Evolutionary conservation across 2,329 filamentous ascomycete genomes (phyloP).

Genomic region (Albophoma yamanashiensis): DNA sequence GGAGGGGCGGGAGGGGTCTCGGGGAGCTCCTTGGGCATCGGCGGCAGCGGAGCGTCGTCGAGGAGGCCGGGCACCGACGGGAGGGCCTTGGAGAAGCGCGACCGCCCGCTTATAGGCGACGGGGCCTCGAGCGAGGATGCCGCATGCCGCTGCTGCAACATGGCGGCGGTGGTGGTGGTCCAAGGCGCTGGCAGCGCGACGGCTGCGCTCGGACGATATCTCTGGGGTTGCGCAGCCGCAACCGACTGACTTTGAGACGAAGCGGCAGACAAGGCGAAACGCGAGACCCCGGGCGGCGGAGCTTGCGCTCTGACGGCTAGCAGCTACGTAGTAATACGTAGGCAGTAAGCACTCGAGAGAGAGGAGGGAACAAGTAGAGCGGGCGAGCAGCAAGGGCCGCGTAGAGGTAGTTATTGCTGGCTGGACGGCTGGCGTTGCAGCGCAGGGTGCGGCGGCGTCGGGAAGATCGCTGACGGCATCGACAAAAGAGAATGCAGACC

Average conservation of each 20-base stretch:
- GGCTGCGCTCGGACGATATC: background rate
- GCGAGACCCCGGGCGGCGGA: background rate
- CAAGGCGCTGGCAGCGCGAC: background rate
- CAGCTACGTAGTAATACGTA: no score
- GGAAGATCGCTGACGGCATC: background rate
- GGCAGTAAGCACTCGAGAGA: no score
- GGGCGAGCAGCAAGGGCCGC: background rate
- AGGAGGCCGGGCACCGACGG: conserved; percentile 32
- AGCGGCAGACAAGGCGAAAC: background rate
- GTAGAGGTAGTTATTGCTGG: background rate
- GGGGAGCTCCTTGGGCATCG: conserved; percentile 12
- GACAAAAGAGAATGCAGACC: background rate
- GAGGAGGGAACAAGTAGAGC: background rate
- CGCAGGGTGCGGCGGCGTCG: background rate
- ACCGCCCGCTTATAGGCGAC: conserved; percentile 27
- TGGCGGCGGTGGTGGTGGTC: background rate
- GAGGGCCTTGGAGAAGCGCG: conserved; percentile 48
- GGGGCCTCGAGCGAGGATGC: conserved; percentile 3
- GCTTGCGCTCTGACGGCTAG: background rate
- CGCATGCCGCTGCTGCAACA: conserved; percentile 2
- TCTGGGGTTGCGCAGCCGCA: background rate
- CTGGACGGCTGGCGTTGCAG: background rate
- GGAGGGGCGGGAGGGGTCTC: conserved; percentile 11
- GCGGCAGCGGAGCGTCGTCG: conserved; percentile 7
- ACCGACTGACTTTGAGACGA: background rate